Conservation (phyloP, 2,329 filamentous ascomycete species). For the Periconia sp. region DNA sequence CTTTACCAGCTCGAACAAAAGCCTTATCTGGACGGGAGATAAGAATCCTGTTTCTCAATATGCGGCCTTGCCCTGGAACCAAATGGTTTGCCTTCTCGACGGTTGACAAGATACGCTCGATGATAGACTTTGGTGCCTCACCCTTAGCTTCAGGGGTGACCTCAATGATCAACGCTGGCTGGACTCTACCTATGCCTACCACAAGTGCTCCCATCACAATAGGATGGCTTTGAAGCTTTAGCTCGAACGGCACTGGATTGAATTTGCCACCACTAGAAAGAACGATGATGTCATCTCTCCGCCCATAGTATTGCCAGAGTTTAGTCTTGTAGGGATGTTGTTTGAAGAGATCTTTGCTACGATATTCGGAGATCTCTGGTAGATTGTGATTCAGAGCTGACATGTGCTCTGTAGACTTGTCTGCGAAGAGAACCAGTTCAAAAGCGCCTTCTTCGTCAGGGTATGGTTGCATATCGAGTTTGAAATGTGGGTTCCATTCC, state of each 20-base stretch:
- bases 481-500: slow-evolving; percentile 19
- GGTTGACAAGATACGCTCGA: slow-evolving; percentile 28
- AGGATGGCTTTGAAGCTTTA: slow-evolving; percentile 7
- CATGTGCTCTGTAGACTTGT: slow-evolving; percentile 8
- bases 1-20: slow-evolving; percentile 30
- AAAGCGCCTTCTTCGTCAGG: slow-evolving; percentile 11
- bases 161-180: slow-evolving; percentile 29
- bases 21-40: slow-evolving; percentile 17
- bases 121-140: slow-evolving; percentile 11
- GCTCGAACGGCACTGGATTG: slow-evolving; percentile 20
- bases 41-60: slow-evolving; percentile 20
- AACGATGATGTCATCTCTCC: slow-evolving; percentile 39
- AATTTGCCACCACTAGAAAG: slow-evolving; percentile 33
- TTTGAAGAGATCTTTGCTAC: slow-evolving; percentile 19
- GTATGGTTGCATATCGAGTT: slow-evolving; percentile 16
- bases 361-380: slow-evolving; percentile 7
- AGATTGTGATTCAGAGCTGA: slow-evolving; percentile 19
- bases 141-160: slow-evolving; percentile 5
- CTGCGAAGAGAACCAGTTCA: slow-evolving; percentile 16
- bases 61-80: slow-evolving; percentile 29
- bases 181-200: slow-evolving; percentile 25
- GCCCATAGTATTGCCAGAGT: slow-evolving; percentile 27
- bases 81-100: slow-evolving; percentile 26
- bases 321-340: slow-evolving; percentile 10
- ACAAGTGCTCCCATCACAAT: slow-evolving; percentile 19